Evolutionary conservation across 2,329 filamentous ascomycete species (phyloP), one percentile per base, ranked within the genome.

Genomic region (Alternaria triticimaculans): DNA sequence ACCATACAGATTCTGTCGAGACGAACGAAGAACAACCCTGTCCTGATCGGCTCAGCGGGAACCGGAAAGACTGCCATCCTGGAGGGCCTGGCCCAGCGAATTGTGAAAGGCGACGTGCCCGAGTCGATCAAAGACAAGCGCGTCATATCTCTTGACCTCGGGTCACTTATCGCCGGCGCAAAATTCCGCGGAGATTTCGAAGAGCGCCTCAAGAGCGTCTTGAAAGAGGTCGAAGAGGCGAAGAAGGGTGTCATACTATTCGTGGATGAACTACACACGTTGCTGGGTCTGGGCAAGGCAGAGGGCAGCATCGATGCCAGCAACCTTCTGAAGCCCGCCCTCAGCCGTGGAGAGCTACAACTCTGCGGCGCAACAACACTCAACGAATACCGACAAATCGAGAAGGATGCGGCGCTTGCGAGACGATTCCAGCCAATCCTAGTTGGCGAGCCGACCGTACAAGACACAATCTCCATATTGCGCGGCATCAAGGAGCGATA

Each of bases 401-500:
- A 98, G 79, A 98, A 98, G 80, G 96, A 98, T 75, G 94, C 95
- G 26, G 96, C 96, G 0, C 84, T 99, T 20, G 96, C 96, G 9
- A 87, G 96, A 70, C 88, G 96, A 63, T 98, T 99, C 79, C 96
- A 99, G 75, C 94, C 96, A 0, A 97, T 99, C 61, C 81, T 93
- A 37, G 94, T 99, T n/a, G 92, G 90, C 64, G 96, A 99, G 74
- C 96, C 96, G 0, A 90, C 89, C 0, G 94, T 98, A 1, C 89
- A 93, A 70, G 94, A 97, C 70, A 97, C 96, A 0, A 94, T 99
- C 65, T 97, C 93, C 55, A 98, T 99, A 61, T 84, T 99, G 1
- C 89, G 96, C 75, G 96, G 95, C 53, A 97, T 99, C 83, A 98
- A 98, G 77, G 94, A 98, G 76, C 93, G 94, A 70, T 99, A 99